Conservation (phyloP, 306 rosid genomes). For the Gillenia trifoliata region DNA sequence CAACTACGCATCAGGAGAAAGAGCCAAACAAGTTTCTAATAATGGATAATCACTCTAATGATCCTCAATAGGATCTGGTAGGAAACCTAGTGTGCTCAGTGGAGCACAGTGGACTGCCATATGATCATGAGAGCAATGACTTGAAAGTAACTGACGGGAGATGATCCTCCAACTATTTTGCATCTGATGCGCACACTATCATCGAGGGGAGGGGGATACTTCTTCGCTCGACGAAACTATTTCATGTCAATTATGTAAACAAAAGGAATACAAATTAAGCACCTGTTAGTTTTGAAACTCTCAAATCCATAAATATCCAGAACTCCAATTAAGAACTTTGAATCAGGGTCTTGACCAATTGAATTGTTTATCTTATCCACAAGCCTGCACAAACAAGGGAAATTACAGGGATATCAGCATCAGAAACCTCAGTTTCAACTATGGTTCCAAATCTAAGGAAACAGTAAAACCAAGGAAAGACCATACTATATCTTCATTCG, state of each 20-base stretch:
- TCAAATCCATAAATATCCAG: conserved; percentile 99
- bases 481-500: conserved; percentile 18
- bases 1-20: conserved; percentile 15
- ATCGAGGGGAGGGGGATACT: background rate
- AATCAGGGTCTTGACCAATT: conserved; percentile 94
- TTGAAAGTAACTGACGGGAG: background rate
- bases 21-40: background rate
- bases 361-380: conserved; percentile 86
- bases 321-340: conserved; percentile 85
- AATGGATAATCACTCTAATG: background rate
- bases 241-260: conserved; percentile 32
- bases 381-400: conserved; percentile 64
- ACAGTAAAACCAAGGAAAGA: conserved; percentile 8
- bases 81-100: background rate
- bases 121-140: background rate
- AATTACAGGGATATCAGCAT: conserved; percentile 8
- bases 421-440: background rate
- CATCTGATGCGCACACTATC: background rate
- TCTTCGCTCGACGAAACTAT: conserved; percentile 14
- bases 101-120: background rate
- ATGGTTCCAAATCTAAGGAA: conserved; percentile 10
- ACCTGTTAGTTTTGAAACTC: conserved; percentile 99
- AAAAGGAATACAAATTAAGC: conserved; percentile 45
- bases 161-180: background rate
- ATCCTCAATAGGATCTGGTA: background rate